These are phyloP conservation scores for Blastocrithidia nonstop DNA, from an alignment of 208 protist species.

Conservation along the genomic window DNA sequence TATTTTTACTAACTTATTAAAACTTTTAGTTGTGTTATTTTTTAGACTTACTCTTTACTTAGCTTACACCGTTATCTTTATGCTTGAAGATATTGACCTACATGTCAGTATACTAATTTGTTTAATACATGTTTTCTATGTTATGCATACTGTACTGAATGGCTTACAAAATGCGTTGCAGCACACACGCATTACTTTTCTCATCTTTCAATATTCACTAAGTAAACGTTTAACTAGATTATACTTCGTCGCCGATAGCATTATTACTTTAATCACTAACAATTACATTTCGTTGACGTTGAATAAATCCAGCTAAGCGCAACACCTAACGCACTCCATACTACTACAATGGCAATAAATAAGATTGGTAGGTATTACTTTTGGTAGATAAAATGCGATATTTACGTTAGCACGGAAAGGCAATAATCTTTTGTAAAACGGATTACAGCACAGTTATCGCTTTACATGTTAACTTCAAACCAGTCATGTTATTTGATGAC, in stretches of 20 bases:
- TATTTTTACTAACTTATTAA: no score
- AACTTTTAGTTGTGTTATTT: no score
- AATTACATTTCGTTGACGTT: constrained; percentile 17
- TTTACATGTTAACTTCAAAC: constrained; percentile 17
- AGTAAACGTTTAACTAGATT: no score
- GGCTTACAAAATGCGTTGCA: no score
- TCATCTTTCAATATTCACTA: constrained; percentile 45
- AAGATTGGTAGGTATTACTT: constrained; percentile 43
- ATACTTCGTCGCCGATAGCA: no score
- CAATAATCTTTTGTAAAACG: constrained; percentile 29
- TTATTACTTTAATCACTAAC: constrained; percentile 30
- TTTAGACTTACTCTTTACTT: no score
- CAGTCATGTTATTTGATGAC: constrained; percentile 6
- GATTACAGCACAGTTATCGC: constrained; percentile 23
- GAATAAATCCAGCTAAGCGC: constrained; percentile 40
- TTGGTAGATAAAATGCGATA: constrained; percentile 35
- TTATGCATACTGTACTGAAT: no score
- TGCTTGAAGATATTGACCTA: no score
- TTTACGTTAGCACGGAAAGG: constrained; percentile 29
- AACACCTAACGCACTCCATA: constrained; percentile 43
- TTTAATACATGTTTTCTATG: no score
- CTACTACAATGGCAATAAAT: constrained; percentile 36
- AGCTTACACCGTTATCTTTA: no score
- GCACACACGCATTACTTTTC: constrained; percentile 22
- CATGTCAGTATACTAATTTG: no score